Evolutionary conservation across 2,329 filamentous ascomycete species (phyloP).

Genomic region (Orbilia javanica): DNA sequence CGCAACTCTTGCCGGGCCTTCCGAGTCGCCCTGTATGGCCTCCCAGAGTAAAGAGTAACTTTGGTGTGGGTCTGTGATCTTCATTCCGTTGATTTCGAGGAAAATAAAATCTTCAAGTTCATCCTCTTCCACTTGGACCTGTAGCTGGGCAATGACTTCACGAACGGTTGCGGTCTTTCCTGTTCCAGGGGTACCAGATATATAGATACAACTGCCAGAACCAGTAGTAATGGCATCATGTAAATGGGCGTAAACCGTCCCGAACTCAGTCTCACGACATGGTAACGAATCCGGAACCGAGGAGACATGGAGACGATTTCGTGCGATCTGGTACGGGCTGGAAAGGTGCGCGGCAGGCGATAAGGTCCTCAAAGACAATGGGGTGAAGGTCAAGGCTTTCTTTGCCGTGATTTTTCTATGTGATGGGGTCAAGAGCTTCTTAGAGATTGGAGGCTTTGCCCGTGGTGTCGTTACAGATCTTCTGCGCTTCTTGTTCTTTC

Average conservation of each 20-base stretch:
- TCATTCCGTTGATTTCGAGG: constrained; percentile 99
- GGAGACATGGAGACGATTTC: constrained; percentile 90
- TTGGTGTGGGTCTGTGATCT: constrained; percentile 97
- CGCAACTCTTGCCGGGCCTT: constrained; percentile 74
- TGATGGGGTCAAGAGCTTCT: constrained; percentile 73
- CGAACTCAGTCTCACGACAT: constrained; percentile 92
- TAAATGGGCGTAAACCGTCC: constrained; percentile 90
- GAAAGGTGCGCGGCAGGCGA: constrained; percentile 80
- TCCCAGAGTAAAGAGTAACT: constrained; percentile 97
- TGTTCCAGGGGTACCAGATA: constrained; percentile 97
- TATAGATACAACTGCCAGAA: constrained; percentile 96
- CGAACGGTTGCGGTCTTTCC: constrained; percentile 98
- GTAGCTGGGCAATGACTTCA: constrained; percentile 89
- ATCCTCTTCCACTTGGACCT: constrained; percentile 86
- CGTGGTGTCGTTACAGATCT: constrained; percentile 59
- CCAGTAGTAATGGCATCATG: constrained; percentile 94
- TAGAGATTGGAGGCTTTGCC: constrained; percentile 65
- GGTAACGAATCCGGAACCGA: constrained; percentile 90
- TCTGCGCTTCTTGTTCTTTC: constrained; percentile 62
- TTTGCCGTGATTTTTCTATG: constrained; percentile 75
- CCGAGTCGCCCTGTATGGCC: constrained; percentile 83
- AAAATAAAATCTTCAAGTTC: constrained; percentile 99
- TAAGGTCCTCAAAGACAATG: constrained; percentile 86
- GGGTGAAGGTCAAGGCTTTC: constrained; percentile 93
- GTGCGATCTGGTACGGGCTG: constrained; percentile 91